These are phyloP conservation scores for Cokeromyces recurvatus DNA, from an alignment of 371 early-diverging fungal genomes.

Conservation along the genomic window DNA sequence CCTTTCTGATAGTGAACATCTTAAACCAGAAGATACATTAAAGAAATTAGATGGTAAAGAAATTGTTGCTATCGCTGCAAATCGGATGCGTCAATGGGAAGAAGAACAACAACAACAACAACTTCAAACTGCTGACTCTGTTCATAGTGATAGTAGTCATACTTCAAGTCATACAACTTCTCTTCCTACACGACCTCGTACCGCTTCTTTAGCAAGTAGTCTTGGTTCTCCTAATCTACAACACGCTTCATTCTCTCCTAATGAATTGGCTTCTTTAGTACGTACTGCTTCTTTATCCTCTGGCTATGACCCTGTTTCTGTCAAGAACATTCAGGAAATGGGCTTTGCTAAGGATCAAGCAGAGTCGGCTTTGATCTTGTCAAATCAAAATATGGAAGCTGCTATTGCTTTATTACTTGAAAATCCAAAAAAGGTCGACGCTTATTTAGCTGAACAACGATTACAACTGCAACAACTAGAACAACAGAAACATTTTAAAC, in stretches of 20 bases:
- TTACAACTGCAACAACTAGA: slow-evolving; percentile 1
- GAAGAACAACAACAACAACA: background rate
- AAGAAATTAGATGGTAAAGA: slow-evolving; percentile 49
- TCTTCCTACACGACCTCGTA: background rate
- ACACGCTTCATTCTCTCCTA: background rate
- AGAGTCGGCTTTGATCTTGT: slow-evolving; percentile 52
- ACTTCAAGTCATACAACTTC: background rate
- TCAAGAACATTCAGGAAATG: slow-evolving; percentile 60
- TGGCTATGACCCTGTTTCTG: slow-evolving; percentile 1
- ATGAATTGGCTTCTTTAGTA: background rate
- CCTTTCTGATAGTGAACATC: slow-evolving; percentile 15
- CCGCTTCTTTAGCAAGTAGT: slow-evolving; percentile 6
- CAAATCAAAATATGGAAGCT: slow-evolving; percentile 54
- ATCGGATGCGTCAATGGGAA: slow-evolving; percentile 20
- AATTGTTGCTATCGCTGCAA: slow-evolving; percentile 41
- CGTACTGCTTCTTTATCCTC: background rate
- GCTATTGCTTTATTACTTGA: slow-evolving; percentile 63
- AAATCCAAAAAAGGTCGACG: slow-evolving; percentile 48
- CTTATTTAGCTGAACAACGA: slow-evolving; percentile 31
- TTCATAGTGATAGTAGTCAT: background rate
- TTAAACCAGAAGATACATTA: slow-evolving; percentile 1
- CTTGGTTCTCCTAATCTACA: background rate
- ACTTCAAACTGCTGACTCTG: background rate
- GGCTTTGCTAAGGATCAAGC: slow-evolving; percentile 67
- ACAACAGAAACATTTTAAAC: background rate